Evolutionary conservation across 2,329 filamentous ascomycete genomes (phyloP).

Genomic region (Thielaviopsis musarum): DNA sequence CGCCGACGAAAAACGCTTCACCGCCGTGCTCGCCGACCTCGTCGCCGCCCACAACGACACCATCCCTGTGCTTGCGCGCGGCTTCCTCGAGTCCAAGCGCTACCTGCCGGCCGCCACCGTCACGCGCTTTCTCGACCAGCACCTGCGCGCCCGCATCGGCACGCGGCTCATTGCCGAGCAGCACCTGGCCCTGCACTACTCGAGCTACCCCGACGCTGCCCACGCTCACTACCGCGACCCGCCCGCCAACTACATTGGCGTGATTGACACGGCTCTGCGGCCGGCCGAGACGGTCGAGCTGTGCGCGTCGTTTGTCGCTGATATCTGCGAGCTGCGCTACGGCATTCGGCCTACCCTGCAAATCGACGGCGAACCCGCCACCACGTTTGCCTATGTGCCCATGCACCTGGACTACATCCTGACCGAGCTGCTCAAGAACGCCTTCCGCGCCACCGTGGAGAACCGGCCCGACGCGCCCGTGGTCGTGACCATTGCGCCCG

Average conservation of each 20-base stretch:
- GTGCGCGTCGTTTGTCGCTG: slow-evolving; percentile 80
- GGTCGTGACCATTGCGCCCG: slow-evolving; percentile 77
- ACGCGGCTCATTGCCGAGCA: slow-evolving; percentile 91
- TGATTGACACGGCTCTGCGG: slow-evolving; percentile 79
- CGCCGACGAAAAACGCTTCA: slow-evolving; percentile 67
- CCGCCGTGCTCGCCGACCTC: slow-evolving; percentile 83
- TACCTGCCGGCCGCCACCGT: slow-evolving; percentile 74
- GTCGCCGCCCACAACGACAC: slow-evolving; percentile 90
- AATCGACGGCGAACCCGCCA: slow-evolving; percentile 71
- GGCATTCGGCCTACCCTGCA: slow-evolving; percentile 66
- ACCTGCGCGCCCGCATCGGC: slow-evolving; percentile 83
- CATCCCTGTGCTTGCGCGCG: slow-evolving; percentile 78
- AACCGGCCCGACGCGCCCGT: slow-evolving; percentile 61
- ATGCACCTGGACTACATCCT: slow-evolving; percentile 96
- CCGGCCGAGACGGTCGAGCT: slow-evolving; percentile 67
- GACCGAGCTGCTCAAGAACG: slow-evolving; percentile 91
- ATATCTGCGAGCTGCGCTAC: slow-evolving; percentile 94
- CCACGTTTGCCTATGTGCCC: slow-evolving; percentile 85
- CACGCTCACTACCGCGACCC: slow-evolving; percentile 40
- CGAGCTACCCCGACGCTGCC: slow-evolving; percentile 28
- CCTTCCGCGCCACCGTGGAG: slow-evolving; percentile 86
- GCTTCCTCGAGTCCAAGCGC: slow-evolving; percentile 81
- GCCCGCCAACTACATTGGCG: slow-evolving; percentile 63
- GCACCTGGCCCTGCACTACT: slow-evolving; percentile 76
- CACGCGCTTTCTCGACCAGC: slow-evolving; percentile 84